These are phyloP conservation scores for Pythium oligandrum DNA, from an alignment of 352 stramenopile species.

Conservation along the genomic window DNA sequence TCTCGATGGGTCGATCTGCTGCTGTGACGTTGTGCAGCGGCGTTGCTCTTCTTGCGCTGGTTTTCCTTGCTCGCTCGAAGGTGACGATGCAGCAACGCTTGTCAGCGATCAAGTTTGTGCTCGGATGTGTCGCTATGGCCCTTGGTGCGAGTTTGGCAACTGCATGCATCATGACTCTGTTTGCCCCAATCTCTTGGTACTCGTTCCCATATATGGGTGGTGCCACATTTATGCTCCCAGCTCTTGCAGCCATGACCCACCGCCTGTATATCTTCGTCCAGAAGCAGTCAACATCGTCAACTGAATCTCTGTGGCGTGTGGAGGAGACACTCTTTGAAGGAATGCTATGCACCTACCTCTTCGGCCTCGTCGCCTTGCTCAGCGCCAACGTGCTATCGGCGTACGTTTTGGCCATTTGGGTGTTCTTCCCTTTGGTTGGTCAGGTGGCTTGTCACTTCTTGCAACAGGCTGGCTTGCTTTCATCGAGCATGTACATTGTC, in stretches of 20 bases:
- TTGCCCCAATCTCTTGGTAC: constrained; percentile 68
- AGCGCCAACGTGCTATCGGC: constrained; percentile 41
- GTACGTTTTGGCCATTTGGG: constrained; percentile 58
- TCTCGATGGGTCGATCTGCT: constrained; percentile 46
- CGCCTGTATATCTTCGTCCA: constrained; percentile 30
- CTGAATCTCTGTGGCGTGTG: constrained; percentile 38
- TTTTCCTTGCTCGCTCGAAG: constrained; percentile 41
- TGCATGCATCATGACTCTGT: constrained; percentile 48
- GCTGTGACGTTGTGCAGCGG: constrained; percentile 32
- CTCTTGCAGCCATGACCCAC: constrained; percentile 53
- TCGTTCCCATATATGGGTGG: constrained; percentile 46
- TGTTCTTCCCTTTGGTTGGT: constrained; percentile 52
- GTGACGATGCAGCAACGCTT: constrained; percentile 36
- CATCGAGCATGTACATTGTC: constrained; percentile 36
- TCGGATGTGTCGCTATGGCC: constrained; percentile 27
- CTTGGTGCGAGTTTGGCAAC: constrained; percentile 33
- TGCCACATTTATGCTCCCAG: constrained; percentile 33
- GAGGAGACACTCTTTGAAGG: constrained; percentile 65
- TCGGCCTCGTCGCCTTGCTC: constrained; percentile 31
- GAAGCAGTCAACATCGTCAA: constrained; percentile 14
- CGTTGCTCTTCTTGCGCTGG: constrained; percentile 30
- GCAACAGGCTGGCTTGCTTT: constrained; percentile 30
- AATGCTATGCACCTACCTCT: constrained; percentile 42
- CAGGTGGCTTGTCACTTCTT: constrained; percentile 38
- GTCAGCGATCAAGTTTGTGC: constrained; percentile 32